Percentiles rank a stretch among this genome's conserved stretches.
Evolutionary conservation across 202 grass and related monocot species (phyloP).

Genomic region (Hordeum pubiflorum): DNA sequence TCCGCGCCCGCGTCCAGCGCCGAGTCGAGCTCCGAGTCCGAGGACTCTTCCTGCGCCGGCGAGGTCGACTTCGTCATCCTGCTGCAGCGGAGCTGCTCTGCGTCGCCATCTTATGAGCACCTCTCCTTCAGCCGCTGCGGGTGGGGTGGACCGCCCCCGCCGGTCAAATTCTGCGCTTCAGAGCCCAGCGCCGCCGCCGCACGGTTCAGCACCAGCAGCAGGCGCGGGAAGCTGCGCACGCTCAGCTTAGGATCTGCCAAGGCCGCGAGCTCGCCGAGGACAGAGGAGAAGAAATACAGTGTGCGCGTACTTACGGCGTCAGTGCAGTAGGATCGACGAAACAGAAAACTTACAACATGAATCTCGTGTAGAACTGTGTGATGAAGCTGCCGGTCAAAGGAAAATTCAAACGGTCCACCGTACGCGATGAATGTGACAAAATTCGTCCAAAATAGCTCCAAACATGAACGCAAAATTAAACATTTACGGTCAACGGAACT

Average conservation of each 20-base stretch:
- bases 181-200: slow-evolving; percentile 16
- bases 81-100: slow-evolving; percentile 27
- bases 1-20: slow-evolving; percentile 26
- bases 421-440: too few relatives aligned
- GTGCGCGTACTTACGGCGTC: too few relatives aligned
- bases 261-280: too few relatives aligned
- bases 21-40: slow-evolving; percentile 44
- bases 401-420: too few relatives aligned
- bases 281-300: too few relatives aligned
- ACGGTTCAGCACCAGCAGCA: neutral
- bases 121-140: slow-evolving; percentile 20
- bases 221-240: slow-evolving; percentile 16
- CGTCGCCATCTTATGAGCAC: slow-evolving; percentile 19
- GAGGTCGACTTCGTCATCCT: slow-evolving; percentile 32
- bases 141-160: slow-evolving; percentile 6
- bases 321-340: too few relatives aligned
- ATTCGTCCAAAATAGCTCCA: too few relatives aligned
- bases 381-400: too few relatives aligned
- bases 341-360: too few relatives aligned
- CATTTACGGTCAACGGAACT: too few relatives aligned
- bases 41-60: slow-evolving; percentile 22
- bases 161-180: slow-evolving; percentile 25
- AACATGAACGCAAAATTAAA: too few relatives aligned
- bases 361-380: too few relatives aligned
- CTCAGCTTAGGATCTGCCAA: slow-evolving; percentile 43